A percentile compares a stretch with the other conserved stretches of the same genome.
Conservation (phyloP, 768 basidiomycete species). For the Suillus plorans region DNA sequence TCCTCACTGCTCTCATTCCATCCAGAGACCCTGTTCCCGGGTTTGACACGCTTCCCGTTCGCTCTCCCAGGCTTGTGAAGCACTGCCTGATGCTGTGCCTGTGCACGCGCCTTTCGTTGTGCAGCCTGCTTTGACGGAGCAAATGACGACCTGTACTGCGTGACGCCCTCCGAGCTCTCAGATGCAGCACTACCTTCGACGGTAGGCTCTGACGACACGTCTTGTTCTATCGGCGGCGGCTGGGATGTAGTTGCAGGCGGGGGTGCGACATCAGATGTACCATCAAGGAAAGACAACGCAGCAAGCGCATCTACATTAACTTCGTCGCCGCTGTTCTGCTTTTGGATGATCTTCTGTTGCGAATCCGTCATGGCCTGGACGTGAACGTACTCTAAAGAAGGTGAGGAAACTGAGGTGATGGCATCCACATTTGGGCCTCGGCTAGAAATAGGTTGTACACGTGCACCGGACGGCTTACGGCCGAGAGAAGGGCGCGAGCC, state of each 20-base stretch:
- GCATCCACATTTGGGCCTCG: slow-evolving; percentile 37
- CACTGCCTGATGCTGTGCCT: slow-evolving; percentile 81
- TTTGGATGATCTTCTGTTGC: slow-evolving; percentile 14
- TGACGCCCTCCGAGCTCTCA: slow-evolving; percentile 26
- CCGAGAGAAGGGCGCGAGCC: slow-evolving; percentile 39
- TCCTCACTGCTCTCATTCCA: slow-evolving; percentile 80
- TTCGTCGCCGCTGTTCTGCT: slow-evolving; percentile 40
- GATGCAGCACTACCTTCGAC: slow-evolving; percentile 20
- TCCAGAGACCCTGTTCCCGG: slow-evolving; percentile 39
- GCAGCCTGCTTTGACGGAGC: slow-evolving; percentile 81
- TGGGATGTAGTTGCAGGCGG: slow-evolving; percentile 17
- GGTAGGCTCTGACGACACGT: slow-evolving; percentile 35
- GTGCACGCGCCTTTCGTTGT: slow-evolving; percentile 79
- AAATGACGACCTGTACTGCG: slow-evolving; percentile 81
- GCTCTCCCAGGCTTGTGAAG: slow-evolving; percentile 70
- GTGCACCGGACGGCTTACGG: slow-evolving; percentile 83
- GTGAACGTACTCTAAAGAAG: slow-evolving; percentile 30
- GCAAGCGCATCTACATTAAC: slow-evolving; percentile 71
- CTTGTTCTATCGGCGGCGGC: slow-evolving; percentile 25
- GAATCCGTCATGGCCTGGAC: slow-evolving; percentile 34
- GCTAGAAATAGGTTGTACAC: slow-evolving; percentile 50
- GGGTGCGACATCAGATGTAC: slow-evolving; percentile 21
- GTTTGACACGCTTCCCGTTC: slow-evolving; percentile 39
- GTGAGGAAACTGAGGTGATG: slow-evolving; percentile 37
- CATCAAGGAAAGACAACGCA: slow-evolving; percentile 73